These are phyloP conservation scores for Parastagonospora avenae DNA, from an alignment of 2,329 filamentous ascomycete genomes.

Conservation along the genomic window DNA sequence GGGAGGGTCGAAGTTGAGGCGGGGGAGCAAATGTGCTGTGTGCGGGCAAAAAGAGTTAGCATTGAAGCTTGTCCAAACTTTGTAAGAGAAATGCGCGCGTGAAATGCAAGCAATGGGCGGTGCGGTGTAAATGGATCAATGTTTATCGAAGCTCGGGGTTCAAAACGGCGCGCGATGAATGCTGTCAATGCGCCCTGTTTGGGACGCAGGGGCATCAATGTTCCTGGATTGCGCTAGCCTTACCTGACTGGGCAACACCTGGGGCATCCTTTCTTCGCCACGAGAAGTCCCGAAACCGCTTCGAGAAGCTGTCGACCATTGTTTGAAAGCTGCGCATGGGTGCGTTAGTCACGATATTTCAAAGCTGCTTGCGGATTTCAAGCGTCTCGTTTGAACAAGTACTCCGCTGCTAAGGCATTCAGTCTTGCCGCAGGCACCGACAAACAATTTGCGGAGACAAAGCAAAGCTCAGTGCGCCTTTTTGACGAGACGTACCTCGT, in stretches of 20 bases:
- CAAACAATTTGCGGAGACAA: neutral
- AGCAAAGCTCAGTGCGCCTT: no score
- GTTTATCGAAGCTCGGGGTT: constrained; percentile 25
- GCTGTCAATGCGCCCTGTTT: constrained; percentile 25
- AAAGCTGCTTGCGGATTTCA: neutral
- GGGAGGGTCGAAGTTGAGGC: constrained; percentile 20
- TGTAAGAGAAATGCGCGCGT: constrained; percentile 2
- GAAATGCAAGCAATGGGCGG: constrained; percentile 13
- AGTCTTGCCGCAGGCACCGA: neutral
- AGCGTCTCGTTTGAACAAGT: neutral
- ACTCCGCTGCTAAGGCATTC: neutral
- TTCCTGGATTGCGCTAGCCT: constrained; percentile 12
- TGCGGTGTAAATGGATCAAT: constrained; percentile 11
- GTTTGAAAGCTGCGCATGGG: no score
- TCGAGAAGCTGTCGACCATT: no score
- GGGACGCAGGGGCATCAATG: constrained; percentile 13
- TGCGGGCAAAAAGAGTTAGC: constrained; percentile 15
- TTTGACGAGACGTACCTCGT: neutral
- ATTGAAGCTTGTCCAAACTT: constrained; percentile 16
- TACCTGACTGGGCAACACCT: constrained; percentile 12
- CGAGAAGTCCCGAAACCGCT: neutral
- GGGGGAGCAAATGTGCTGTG: constrained; percentile 27
- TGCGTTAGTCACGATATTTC: constrained; percentile 1
- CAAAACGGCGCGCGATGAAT: no score
- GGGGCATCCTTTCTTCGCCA: constrained; percentile 9